A percentile compares a stretch with the other conserved stretches of the same genome.
Conservation (phyloP, 1,139 yeast genomes). For the Pichia sp. region DNA sequence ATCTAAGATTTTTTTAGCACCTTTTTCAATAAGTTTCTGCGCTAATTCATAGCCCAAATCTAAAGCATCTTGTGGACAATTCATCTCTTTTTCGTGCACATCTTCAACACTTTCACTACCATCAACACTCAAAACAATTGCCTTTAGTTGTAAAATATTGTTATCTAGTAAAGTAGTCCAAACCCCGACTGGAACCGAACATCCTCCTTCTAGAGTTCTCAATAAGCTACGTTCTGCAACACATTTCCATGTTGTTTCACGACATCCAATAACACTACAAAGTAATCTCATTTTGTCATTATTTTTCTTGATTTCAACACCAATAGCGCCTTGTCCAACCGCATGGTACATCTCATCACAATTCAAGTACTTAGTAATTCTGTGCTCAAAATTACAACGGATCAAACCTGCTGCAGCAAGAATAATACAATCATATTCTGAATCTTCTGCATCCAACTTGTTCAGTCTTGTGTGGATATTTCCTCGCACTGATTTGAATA, state of each 20-base stretch:
- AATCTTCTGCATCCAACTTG: slow-evolving; percentile 67
- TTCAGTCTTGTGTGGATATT: slow-evolving; percentile 73
- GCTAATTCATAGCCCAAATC: slow-evolving; percentile 68
- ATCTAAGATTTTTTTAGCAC: slow-evolving; percentile 80
- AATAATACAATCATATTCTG: slow-evolving; percentile 66
- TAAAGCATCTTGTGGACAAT: slow-evolving; percentile 57
- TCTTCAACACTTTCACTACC: slow-evolving; percentile 65
- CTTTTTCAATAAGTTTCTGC: slow-evolving; percentile 54
- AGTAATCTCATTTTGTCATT: slow-evolving; percentile 54
- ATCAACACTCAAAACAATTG: slow-evolving; percentile 79
- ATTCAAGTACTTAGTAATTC: slow-evolving; percentile 63
- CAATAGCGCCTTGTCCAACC: slow-evolving; percentile 97
- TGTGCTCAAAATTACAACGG: slow-evolving; percentile 59
- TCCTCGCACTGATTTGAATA: slow-evolving; percentile 80
- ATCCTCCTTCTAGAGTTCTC: slow-evolving; percentile 92
- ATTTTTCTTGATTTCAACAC: slow-evolving; percentile 73
- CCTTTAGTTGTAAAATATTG: slow-evolving; percentile 45
- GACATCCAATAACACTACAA: slow-evolving; percentile 58
- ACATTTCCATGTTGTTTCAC: slow-evolving; percentile 66
- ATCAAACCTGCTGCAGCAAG: slow-evolving; percentile 89
- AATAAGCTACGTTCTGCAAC: slow-evolving; percentile 84
- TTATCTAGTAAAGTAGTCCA: slow-evolving; percentile 51
- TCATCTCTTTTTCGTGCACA: slow-evolving; percentile 27
- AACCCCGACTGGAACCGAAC: slow-evolving; percentile 89
- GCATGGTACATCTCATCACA: slow-evolving; percentile 91